Conservation (phyloP, 1,139 yeast genomes). For the Pichia sp. region DNA sequence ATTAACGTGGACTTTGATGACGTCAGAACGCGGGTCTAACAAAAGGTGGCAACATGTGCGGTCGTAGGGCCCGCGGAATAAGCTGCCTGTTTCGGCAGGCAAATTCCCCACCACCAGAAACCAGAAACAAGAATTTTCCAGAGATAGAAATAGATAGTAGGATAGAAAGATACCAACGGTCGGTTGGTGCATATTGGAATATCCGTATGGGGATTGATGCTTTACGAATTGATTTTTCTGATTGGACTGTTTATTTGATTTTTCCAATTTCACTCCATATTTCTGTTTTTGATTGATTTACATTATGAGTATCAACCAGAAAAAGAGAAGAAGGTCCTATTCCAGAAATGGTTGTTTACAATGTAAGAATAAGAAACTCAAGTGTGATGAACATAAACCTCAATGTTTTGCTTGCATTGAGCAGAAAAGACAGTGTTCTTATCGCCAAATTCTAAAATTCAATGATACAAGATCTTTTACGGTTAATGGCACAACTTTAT, state of each 20-base stretch:
- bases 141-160: no score
- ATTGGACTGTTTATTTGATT: no score
- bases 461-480: conserved; percentile 29
- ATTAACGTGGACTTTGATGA: neutral
- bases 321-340: conserved; percentile 41
- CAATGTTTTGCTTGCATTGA: conserved; percentile 52
- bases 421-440: conserved; percentile 43
- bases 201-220: no score
- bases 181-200: no score
- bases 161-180: no score
- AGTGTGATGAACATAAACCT: conserved; percentile 60
- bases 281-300: no score
- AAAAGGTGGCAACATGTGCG: neutral
- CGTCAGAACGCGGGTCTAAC: neutral
- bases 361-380: conserved; percentile 57
- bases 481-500: conserved; percentile 12
- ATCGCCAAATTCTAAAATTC: conserved; percentile 35
- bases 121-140: neutral
- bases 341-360: conserved; percentile 58
- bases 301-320: neutral
- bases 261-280: no score
- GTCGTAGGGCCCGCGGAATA: neutral
- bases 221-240: no score
- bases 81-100: neutral
- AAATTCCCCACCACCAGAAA: neutral